Evolutionary conservation across 805 yeast genomes (phyloP), one percentile per base, ranked within the genome.

Genomic region (Metschnikowia continentalis): DNA sequence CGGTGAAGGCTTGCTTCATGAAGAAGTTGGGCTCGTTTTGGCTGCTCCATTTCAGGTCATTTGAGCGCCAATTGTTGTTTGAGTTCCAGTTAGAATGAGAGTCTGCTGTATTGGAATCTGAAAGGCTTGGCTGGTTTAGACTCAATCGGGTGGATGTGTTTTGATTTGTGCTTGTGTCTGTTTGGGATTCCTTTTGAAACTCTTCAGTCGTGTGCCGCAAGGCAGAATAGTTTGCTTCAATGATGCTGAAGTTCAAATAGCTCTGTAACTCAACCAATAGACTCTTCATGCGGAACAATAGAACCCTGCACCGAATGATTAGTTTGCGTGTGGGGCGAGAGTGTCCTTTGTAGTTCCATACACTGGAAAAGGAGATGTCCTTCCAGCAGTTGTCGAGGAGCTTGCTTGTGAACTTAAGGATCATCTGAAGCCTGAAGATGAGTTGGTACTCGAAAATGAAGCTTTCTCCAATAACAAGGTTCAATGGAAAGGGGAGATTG

Each of bases 401-500:
- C 54, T 78, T 77, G 57, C 81, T 82, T 6, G 87, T 74, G 60
- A 80, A 82, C 54, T 83, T 83, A n/a, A 89, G 62, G 32, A 82
- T 76, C 38, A 84, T 66, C 36, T 87, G 71, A 55, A 88, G 83
- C 55, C 97, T 79, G 59, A 88, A 89, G 43, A 90, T 70, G 35
- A 89, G 71, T 64, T 92, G 96, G 62, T 86, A 90, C 55, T 94
- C 89, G 45, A 83, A 77, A 15, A 89, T 71, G 23, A 84, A 81
- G 14, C 90, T 85, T 49, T 83, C 79, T 15, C 87, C 82, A 0
- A 90, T 70, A 0, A 94, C 74, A 23, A 92, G 72, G 60, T 90
- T 90, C 45, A 90, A 68, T 0, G 99, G 99, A 63, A 89, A 94
- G 3, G 97, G 97, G 20, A 91, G 66, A n/a, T 76, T 67, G 6